These are phyloP conservation scores for Gigaspora rosea DNA, from an alignment of 192 early-diverging fungal species.

Conservation along the genomic window DNA sequence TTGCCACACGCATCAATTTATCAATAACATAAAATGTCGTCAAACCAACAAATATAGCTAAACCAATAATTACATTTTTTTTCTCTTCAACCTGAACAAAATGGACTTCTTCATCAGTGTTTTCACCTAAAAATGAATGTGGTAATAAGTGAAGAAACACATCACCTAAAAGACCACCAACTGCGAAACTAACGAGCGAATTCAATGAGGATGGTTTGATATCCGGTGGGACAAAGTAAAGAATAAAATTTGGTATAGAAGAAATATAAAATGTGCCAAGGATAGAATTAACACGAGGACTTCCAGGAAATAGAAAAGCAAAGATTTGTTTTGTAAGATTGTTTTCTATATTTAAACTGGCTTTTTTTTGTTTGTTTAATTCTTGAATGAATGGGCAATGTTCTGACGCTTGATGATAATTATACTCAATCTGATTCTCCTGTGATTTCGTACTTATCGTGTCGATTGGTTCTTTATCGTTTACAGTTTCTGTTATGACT, in stretches of 20 bases:
- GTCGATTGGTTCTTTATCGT: too few relatives aligned
- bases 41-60: constrained; percentile 76
- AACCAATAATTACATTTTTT: constrained; percentile 67
- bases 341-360: background rate
- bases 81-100: constrained; percentile 46
- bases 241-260: constrained; percentile 75
- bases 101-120: constrained; percentile 39
- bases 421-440: too few relatives aligned
- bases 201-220: constrained; percentile 60
- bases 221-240: constrained; percentile 77
- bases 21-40: constrained; percentile 79
- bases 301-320: constrained; percentile 59
- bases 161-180: constrained; percentile 84
- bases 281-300: constrained; percentile 62
- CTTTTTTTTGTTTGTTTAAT: too few relatives aligned
- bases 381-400: too few relatives aligned
- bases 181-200: constrained; percentile 81
- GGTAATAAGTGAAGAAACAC: constrained; percentile 84
- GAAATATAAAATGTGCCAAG: constrained; percentile 81
- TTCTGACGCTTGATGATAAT: too few relatives aligned
- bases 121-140: constrained; percentile 68
- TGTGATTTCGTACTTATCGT: too few relatives aligned
- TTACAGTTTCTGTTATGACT: too few relatives aligned
- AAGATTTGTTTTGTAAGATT: constrained; percentile 49
- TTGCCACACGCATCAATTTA: constrained; percentile 80